Evolutionary conservation across 2,329 filamentous ascomycete genomes (phyloP), one percentile per base, ranked within the genome.

Genomic region (Botrytis paeoniae): DNA sequence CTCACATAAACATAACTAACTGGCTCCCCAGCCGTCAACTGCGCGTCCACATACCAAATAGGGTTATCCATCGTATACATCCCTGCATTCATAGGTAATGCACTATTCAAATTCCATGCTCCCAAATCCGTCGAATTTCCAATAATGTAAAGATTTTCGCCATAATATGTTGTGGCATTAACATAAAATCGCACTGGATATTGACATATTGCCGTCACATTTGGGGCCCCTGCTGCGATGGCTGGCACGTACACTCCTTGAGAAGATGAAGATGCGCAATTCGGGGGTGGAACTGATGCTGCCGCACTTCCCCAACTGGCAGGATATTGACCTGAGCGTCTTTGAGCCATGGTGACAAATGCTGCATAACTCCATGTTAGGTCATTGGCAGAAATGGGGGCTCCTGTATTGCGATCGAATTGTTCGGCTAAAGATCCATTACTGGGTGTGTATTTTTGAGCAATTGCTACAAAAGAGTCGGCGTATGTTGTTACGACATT

Each of bases 361-460:
- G 90, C 86, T 1, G 91, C 89, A 77, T 93, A 93, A 0, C 89
- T 92, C 91, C 91, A 93, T 3, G 91, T 93, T n/a, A 93, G 83
- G 75, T 93, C 89, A 20, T 82, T 80, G 1, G 91, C 92, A 1
- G 90, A 92, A 6, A 90, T 81, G 0, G 88, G 89, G 0, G 78
- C 76, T 45, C 86, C 89, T 29, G 81, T 83, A 73, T 83, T 80
- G 76, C 86, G 87, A 78, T 87, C 84, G 78, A 87, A 93, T 80
- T 94, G 91, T 83, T 93, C 91, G 3, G 89, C 83, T 16, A 93
- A 81, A 2, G 86, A 85, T 22, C 92, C 92, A 75, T 89, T 86
- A 0, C 84, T 77, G 0, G 85, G 85, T 0, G 87, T 88, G 75
- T 88, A 87, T 74, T 84, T 82, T 73, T 84, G 78, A 0, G 85